Base-by-base conservation (phyloP, 805 yeast genomes). In the Teunomyces lycoperdinae region DNA sequence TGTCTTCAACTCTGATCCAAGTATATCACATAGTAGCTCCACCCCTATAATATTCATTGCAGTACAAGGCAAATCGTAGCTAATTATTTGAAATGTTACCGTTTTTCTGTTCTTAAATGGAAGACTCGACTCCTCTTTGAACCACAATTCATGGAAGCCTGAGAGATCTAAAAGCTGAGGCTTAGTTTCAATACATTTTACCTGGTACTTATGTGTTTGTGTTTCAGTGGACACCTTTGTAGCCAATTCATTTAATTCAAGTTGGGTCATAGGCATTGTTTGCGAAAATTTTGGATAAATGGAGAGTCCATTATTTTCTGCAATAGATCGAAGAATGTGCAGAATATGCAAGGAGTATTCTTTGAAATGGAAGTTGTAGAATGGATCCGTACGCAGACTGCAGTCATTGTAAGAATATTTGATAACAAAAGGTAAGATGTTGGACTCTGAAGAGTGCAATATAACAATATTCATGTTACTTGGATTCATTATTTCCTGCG, bases 1-100 rank as follows among this genome's bases (percentile, higher is more conserved):
- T 4, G 66, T 60, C 20, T 73, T 62, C 0, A 85, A 55, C 10
- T 62, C 58, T 1, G 60, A 56, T 20, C 74, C 79, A 3, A 83
- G 52, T 3, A 81, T 45, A 43, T 79, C 81, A 8, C 76, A 69
- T 2, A 85, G 49, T 4, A 85, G 58, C 52, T 86, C 90, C 9
- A 79, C 53, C n/a, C 70, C 66, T 51, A 81, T 74, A 2, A 79
- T 70, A 42, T 65, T 66, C 8, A 47, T 41, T 0, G 80, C 74
- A 16, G 66, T 60, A 0, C 77, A 57, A 2, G 49, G 44, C 5
- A 76, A 14, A 0, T 42, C 30, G 0, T 67, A 46, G 29, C 67
- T 66, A 0, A 65, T 58, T 0, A 84, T 46, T 42, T 80, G 84
- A 36, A 83, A 61, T 2, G 84, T 74, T 0, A 81, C 50, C 9